A percentile compares a stretch with the other conserved stretches of the same genome.
Evolutionary conservation across 306 rosid genomes (phyloP).

Genomic region (Rosa multiflora): DNA sequence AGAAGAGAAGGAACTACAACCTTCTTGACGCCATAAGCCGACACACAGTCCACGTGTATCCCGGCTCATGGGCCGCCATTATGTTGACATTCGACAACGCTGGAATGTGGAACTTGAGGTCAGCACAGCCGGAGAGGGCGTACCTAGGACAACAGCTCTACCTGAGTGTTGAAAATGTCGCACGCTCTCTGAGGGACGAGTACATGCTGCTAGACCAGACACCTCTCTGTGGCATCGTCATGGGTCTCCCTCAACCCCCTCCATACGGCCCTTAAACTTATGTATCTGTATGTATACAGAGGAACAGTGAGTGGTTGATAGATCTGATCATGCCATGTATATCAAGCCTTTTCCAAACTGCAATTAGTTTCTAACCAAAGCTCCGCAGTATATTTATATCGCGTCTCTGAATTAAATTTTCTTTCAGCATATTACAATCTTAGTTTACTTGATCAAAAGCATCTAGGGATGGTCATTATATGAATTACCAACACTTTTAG

Average conservation of each 20-base stretch:
- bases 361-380: background rate
- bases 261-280: constrained; percentile 24
- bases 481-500: too few species aligned
- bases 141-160: constrained; percentile 61
- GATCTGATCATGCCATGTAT: background rate
- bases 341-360: constrained; percentile 11
- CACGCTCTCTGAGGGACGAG: constrained; percentile 59
- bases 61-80: constrained; percentile 62
- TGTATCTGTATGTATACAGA: background rate
- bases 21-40: constrained; percentile 59
- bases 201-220: constrained; percentile 38
- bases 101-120: constrained; percentile 65
- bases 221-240: constrained; percentile 45
- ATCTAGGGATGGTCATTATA: too few species aligned
- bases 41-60: constrained; percentile 58
- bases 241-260: constrained; percentile 41
- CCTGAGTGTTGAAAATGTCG: constrained; percentile 47
- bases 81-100: constrained; percentile 56
- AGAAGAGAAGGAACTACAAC: constrained; percentile 46
- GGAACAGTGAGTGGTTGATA: background rate
- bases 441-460: too few species aligned
- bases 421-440: too few species aligned
- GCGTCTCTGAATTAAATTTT: background rate
- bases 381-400: background rate
- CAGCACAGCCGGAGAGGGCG: constrained; percentile 49